Percentiles rank a stretch among this genome's conserved stretches.
These are phyloP conservation scores for Eucalyptus paniculata DNA, from an alignment of 345 rosid genomes.

Conservation along the genomic window DNA sequence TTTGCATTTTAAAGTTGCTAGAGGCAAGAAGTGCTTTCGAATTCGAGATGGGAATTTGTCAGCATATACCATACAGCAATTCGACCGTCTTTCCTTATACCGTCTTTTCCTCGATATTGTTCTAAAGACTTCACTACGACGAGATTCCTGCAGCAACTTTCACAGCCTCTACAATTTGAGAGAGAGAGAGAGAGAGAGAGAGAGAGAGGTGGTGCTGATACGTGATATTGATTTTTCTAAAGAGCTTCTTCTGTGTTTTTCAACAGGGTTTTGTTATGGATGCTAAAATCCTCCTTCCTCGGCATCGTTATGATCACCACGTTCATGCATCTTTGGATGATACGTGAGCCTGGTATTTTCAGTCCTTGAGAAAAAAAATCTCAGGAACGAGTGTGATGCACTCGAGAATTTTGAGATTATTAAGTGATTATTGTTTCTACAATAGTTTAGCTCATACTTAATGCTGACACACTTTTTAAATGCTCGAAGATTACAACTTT, in stretches of 20 bases:
- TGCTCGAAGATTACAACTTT: background rate
- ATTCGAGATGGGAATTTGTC: background rate
- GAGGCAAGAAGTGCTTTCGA: background rate
- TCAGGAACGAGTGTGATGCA: background rate
- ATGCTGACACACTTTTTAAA: background rate
- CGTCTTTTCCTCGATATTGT: too few species aligned
- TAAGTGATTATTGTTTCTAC: background rate
- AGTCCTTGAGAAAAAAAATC: background rate
- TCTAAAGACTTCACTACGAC: background rate
- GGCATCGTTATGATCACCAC: background rate
- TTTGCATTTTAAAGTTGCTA: background rate
- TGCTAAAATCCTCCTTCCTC: background rate
- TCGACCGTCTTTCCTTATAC: too few species aligned
- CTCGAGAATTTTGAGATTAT: background rate
- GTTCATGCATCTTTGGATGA: background rate
- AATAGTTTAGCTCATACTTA: background rate
- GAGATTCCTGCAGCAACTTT: background rate
- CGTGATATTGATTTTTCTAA: too few species aligned
- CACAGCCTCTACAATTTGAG: background rate
- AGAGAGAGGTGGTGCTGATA: slow-evolving; percentile 14
- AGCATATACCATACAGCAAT: background rate
- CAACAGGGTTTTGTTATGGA: background rate
- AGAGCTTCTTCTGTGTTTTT: background rate
- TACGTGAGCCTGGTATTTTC: background rate
- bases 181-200: background rate